Base-by-base conservation (phyloP, 495 filamentous ascomycete species). In the Astrothelium macrocarpum region DNA sequence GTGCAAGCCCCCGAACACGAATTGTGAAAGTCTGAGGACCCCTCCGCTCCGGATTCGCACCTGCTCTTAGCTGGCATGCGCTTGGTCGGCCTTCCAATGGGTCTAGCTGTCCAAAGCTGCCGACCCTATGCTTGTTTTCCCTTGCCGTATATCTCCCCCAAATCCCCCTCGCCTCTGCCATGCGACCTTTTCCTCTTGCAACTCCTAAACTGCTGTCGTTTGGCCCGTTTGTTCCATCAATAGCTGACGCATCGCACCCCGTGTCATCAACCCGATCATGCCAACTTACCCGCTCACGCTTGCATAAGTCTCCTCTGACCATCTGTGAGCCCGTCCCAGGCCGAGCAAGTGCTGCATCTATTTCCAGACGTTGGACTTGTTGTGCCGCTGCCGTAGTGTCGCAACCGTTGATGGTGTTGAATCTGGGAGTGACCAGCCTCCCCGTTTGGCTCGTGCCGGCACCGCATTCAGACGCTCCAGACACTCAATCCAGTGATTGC, bases 81-180 rank as follows among this genome's bases (percentile, higher is more conserved):
- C 49, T 56, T 12, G 12, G 49, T 56, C 12, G 49, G 49, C 49
- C 49, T 56, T 56, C 34, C 34, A 39, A 39, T 39, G 25, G 49
- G 49, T 56, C 49, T 56, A 56, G 49, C 49, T 56, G 49, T 56
- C 49, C 49, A 56, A 56, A 56, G 12, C 49, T 56, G 49, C 49
- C 49, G 49, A 56, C 49, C 49, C 49, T 56, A 56, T 56, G 49
- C 49, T 56, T 56, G 49, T 56, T 56, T 56, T 56, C 49, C 49
- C 49, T 56, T 29, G 23, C 49, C 49, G 49, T 56, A 56, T 56
- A 56, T 28, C 49, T n/a, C 49, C 49, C 49, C 49, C 49, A 26
- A 29, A 56, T 28, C 16, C 49, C 49, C 45, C 49, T 56, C 49
- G 49, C 49, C 49, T 28, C 29, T 56, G 49, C 25, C 9, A 56